Conservation (phyloP, 108 stramenopile genomes). For the Nitzschia sp. region DNA sequence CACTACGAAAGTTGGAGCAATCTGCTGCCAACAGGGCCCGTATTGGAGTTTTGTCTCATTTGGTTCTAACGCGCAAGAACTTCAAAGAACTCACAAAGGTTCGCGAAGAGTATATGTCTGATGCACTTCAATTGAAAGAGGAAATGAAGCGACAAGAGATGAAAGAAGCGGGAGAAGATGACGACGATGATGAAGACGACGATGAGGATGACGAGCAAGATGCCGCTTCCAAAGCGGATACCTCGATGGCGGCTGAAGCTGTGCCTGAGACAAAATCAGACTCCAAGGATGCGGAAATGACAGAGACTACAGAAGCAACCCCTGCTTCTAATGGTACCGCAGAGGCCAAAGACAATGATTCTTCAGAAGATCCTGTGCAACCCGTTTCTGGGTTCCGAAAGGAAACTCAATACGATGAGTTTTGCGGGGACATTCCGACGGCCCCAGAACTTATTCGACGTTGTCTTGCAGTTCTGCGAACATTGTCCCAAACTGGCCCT, state of each 20-base stretch:
- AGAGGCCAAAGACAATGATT: neutral
- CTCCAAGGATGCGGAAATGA: slow-evolving; percentile 2
- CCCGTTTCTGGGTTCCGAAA: slow-evolving; percentile 40
- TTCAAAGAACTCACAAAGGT: slow-evolving; percentile 56
- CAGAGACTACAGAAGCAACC: slow-evolving; percentile 3
- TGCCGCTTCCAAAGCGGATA: slow-evolving; percentile 6
- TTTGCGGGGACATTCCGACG: slow-evolving; percentile 70
- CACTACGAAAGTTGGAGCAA: slow-evolving; percentile 21
- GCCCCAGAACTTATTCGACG: slow-evolving; percentile 83
- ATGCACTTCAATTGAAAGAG: slow-evolving; percentile 71
- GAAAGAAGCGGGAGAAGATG: slow-evolving; percentile 61
- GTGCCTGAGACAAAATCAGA: neutral
- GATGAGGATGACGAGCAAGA: slow-evolving; percentile 63
- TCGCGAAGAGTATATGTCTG: slow-evolving; percentile 79
- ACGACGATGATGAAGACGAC: slow-evolving; percentile 77
- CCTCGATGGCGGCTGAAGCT: slow-evolving; percentile 6
- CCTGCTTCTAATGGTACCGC: slow-evolving; percentile 2
- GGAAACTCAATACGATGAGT: slow-evolving; percentile 66
- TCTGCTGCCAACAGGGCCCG: slow-evolving; percentile 28
- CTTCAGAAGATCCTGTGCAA: neutral
- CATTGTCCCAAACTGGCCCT: slow-evolving; percentile 56
- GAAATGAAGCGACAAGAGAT: slow-evolving; percentile 63
- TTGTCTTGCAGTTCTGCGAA: slow-evolving; percentile 80
- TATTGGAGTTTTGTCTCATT: slow-evolving; percentile 55
- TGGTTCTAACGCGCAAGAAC: slow-evolving; percentile 43